Percentiles rank a stretch among this genome's conserved stretches.
Conservation (phyloP, 2,329 filamentous ascomycete species). For the Pyrenophora teres region DNA sequence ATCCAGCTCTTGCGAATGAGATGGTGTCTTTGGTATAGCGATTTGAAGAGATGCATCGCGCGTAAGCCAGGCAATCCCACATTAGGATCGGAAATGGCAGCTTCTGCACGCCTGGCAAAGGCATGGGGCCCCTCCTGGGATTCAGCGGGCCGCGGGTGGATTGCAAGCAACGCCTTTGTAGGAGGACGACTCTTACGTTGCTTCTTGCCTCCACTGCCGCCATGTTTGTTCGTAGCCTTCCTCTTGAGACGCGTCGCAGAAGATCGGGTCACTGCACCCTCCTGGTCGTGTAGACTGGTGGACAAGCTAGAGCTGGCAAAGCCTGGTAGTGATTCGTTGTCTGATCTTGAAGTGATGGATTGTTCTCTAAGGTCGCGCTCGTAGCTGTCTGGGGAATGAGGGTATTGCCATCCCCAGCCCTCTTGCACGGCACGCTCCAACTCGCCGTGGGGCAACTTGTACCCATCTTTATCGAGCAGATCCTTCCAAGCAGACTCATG, state of each 20-base stretch:
- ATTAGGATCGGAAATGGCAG: slow-evolving; percentile 79
- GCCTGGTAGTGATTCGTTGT: slow-evolving; percentile 43
- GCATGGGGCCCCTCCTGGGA: slow-evolving; percentile 81
- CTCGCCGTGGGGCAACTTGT: slow-evolving; percentile 76
- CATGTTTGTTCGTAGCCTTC: slow-evolving; percentile 44
- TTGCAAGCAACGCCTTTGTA: slow-evolving; percentile 48
- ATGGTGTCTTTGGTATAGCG: slow-evolving; percentile 89
- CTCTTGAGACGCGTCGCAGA: slow-evolving; percentile 47
- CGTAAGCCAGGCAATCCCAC: slow-evolving; percentile 78
- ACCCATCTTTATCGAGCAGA: slow-evolving; percentile 83
- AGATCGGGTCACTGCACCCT: slow-evolving; percentile 37
- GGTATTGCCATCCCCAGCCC: slow-evolving; percentile 98
- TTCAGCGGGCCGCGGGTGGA: slow-evolving; percentile 55
- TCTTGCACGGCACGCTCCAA: slow-evolving; percentile 83
- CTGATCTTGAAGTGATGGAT: slow-evolving; percentile 39
- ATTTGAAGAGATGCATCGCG: slow-evolving; percentile 92
- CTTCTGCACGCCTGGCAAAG: slow-evolving; percentile 80
- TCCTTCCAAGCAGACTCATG: slow-evolving; percentile 98
- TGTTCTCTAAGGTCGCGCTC: slow-evolving; percentile 79
- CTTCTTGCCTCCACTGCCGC: slow-evolving; percentile 56
- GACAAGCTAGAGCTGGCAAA: slow-evolving; percentile 30
- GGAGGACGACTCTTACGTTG: slow-evolving; percentile 59
- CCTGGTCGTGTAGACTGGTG: slow-evolving; percentile 24
- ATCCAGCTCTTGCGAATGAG: slow-evolving; percentile 94
- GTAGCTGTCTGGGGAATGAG: slow-evolving; percentile 71